phyloP scores from a whole-genome alignment of 495 filamentous ascomycete species.

The Bathelium albidoporum region DNA sequence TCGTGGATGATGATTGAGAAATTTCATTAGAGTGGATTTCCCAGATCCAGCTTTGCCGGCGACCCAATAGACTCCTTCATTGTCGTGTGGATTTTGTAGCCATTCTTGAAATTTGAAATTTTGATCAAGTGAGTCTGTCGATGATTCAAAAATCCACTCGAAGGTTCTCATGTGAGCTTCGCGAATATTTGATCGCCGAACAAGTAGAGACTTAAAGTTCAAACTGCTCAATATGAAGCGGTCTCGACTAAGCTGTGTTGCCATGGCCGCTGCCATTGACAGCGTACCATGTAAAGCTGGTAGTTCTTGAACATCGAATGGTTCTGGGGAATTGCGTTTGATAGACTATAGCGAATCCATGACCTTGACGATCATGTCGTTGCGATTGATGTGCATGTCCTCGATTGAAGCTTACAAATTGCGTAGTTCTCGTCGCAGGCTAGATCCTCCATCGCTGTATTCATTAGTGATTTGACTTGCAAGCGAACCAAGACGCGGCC shows the following conservation, averaged over 20 bases:
- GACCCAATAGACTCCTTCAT: slow-evolving; percentile 13
- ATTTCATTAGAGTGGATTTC: slow-evolving; percentile 19
- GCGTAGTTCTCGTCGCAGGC: neutral
- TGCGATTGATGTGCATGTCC: neutral
- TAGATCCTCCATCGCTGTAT: neutral
- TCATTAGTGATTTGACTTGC: neutral
- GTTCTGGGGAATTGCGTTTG: neutral
- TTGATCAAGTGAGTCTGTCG: neutral
- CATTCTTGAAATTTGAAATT: neutral
- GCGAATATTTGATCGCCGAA: neutral
- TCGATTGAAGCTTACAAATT: neutral
- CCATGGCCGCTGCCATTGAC: neutral
- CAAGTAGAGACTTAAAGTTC: neutral
- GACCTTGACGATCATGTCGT: neutral
- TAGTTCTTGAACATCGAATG: neutral
- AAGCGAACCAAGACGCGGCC: neutral
- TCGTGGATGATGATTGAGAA: neutral
- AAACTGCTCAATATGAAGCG: neutral
- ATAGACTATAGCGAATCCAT: neutral
- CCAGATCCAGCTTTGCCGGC: slow-evolving; percentile 14
- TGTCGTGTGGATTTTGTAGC: neutral
- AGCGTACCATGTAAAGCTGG: neutral
- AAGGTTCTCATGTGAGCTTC: neutral
- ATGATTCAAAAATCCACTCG: neutral
- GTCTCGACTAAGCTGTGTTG: neutral